Evolutionary conservation across 2,329 filamentous ascomycete genomes (phyloP).

Genomic region (Sordariomycetes sp.): DNA sequence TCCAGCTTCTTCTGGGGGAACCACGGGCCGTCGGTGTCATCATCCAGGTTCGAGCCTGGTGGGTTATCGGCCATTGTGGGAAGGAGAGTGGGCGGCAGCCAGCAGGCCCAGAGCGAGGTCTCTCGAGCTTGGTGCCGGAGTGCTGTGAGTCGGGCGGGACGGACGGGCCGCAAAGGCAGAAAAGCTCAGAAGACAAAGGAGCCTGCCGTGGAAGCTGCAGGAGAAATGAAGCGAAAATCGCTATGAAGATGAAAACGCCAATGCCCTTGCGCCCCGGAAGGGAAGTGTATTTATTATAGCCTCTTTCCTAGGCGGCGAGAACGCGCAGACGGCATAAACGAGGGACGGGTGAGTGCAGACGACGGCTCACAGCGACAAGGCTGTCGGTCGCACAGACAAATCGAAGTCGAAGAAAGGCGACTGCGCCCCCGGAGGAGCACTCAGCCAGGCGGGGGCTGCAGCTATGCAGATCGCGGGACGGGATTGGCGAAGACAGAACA

Average conservation of each 20-base stretch:
- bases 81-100: no score
- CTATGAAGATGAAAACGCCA: no score
- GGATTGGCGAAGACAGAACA: background rate
- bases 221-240: no score
- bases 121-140: no score
- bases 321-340: background rate
- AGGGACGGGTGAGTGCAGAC: background rate
- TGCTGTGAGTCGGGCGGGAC: no score
- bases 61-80: background rate
- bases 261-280: no score
- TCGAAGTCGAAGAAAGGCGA: background rate
- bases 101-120: background rate
- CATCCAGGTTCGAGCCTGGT: conserved; percentile 1
- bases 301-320: background rate
- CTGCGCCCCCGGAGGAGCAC: background rate
- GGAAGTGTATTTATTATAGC: background rate
- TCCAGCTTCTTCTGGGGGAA: conserved; percentile 28
- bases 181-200: no score
- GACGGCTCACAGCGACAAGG: background rate
- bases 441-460: background rate
- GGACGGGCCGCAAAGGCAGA: no score
- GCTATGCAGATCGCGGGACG: background rate
- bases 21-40: conserved; percentile 17
- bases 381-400: background rate
- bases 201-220: no score